Conservation (phyloP, 108 stramenopile species). For the Fragilaria crotonensis region DNA sequence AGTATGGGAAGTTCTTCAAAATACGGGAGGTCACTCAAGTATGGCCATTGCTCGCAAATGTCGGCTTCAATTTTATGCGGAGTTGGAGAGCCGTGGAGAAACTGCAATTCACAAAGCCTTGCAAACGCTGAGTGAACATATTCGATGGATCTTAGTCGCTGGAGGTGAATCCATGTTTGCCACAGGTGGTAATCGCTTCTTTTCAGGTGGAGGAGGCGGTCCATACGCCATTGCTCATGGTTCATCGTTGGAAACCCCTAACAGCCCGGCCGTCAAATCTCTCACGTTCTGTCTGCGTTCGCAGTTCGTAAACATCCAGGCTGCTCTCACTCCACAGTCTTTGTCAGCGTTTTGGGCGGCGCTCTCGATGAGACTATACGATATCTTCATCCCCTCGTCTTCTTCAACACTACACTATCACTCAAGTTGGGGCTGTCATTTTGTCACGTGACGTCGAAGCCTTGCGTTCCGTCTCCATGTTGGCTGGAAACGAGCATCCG, state of each 20-base stretch:
- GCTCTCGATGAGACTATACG: constrained; percentile 77
- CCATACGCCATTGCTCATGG: constrained; percentile 74
- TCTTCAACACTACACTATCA: constrained; percentile 65
- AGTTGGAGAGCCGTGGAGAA: constrained; percentile 75
- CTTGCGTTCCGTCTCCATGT: constrained; percentile 68
- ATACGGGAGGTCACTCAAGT: constrained; percentile 44
- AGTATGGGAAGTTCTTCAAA: constrained; percentile 69
- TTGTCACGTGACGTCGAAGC: constrained; percentile 78
- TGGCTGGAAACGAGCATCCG: constrained; percentile 71
- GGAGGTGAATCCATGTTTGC: constrained; percentile 64
- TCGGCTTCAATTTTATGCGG: constrained; percentile 60
- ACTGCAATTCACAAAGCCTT: constrained; percentile 65
- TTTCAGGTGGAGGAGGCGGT: constrained; percentile 53
- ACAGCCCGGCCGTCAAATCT: constrained; percentile 80
- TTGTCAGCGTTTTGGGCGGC: constrained; percentile 81
- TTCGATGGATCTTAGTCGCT: constrained; percentile 77
- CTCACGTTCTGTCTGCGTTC: constrained; percentile 70
- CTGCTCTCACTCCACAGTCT: constrained; percentile 68
- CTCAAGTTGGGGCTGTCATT: constrained; percentile 77
- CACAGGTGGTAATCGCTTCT: constrained; percentile 54
- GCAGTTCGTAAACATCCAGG: constrained; percentile 78
- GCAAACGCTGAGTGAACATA: constrained; percentile 72
- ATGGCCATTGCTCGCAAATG: constrained; percentile 55
- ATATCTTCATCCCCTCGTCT: constrained; percentile 69
- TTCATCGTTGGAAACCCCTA: constrained; percentile 60